These are phyloP conservation scores for Ophiorrhiza pumila DNA, from an alignment of 257 asterid species.

Conservation along the genomic window DNA sequence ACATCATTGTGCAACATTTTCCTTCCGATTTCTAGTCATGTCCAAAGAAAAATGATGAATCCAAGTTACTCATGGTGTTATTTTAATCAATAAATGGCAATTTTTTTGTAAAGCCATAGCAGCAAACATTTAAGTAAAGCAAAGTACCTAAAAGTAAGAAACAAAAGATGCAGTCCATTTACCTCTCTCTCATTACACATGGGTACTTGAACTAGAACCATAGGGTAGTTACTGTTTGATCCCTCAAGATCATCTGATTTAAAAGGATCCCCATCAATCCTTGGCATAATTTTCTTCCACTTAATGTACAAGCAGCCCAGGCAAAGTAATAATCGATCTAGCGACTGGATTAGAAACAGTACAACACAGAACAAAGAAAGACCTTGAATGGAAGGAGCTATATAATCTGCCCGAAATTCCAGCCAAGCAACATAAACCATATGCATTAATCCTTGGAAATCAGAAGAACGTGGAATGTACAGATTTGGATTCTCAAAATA, in stretches of 20 bases:
- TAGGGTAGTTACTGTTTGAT: constrained; percentile 32
- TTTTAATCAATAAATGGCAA: background rate
- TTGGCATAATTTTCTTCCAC: constrained; percentile 52
- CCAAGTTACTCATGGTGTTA: background rate
- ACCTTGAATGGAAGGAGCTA: constrained; percentile 47
- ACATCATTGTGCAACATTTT: too few species aligned
- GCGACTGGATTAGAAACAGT: constrained; percentile 50
- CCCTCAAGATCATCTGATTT: constrained; percentile 39
- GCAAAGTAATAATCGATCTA: constrained; percentile 58
- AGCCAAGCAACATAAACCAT: constrained; percentile 49
- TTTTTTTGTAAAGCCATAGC: background rate
- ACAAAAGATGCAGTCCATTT: background rate
- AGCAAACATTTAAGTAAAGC: background rate
- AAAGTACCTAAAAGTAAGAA: background rate
- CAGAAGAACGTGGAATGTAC: constrained; percentile 34
- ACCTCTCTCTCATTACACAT: constrained; percentile 80
- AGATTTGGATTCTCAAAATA: constrained; percentile 35
- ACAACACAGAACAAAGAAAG: constrained; percentile 49
- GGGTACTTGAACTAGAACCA: constrained; percentile 81
- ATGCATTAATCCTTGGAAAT: constrained; percentile 40
- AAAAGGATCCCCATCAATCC: constrained; percentile 34
- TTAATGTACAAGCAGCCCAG: constrained; percentile 59
- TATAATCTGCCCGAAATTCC: constrained; percentile 37
- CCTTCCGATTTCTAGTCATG: background rate
- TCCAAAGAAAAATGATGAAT: background rate